phyloP scores from a whole-genome alignment of 2,329 filamentous ascomycete species.

The Scedosporium dehoogii region DNA sequence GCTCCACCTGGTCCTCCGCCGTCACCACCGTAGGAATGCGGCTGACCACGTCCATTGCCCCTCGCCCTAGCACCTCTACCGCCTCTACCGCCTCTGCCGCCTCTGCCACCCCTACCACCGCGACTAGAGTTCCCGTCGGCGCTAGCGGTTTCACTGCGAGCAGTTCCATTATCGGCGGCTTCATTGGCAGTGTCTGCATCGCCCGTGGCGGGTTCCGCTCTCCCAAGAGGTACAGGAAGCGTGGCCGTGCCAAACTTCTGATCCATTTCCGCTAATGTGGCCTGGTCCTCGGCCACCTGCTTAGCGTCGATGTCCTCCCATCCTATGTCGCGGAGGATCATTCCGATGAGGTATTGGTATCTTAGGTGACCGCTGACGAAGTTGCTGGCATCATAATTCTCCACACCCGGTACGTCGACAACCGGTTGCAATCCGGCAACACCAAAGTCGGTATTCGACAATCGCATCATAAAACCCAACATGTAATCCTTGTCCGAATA shows the following conservation, averaged over 20 bases:
- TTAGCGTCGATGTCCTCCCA: conserved; percentile 54
- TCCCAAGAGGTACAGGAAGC: background rate
- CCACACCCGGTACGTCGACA: conserved; percentile 52
- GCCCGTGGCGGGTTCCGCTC: background rate
- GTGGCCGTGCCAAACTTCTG: conserved; percentile 29
- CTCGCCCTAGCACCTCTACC: background rate
- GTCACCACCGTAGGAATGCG: too few relatives aligned
- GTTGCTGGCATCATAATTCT: conserved; percentile 59
- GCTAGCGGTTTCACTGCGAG: too few relatives aligned
- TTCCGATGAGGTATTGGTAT: conserved; percentile 58
- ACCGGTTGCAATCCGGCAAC: conserved; percentile 75
- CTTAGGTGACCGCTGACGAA: conserved; percentile 59
- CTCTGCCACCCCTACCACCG: too few relatives aligned
- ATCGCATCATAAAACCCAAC: conserved; percentile 79
- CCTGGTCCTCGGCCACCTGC: conserved; percentile 22
- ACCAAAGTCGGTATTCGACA: conserved; percentile 70
- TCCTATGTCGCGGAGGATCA: conserved; percentile 55
- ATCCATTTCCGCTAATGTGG: conserved; percentile 19
- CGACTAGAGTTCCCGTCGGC: too few relatives aligned
- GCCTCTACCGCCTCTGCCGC: too few relatives aligned
- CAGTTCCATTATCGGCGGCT: background rate
- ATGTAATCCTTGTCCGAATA: conserved; percentile 83
- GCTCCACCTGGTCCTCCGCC: background rate
- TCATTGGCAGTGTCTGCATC: background rate
- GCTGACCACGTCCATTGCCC: background rate